Base-by-base conservation (phyloP, 345 rosid genomes). In the Jatropha curcas region DNA sequence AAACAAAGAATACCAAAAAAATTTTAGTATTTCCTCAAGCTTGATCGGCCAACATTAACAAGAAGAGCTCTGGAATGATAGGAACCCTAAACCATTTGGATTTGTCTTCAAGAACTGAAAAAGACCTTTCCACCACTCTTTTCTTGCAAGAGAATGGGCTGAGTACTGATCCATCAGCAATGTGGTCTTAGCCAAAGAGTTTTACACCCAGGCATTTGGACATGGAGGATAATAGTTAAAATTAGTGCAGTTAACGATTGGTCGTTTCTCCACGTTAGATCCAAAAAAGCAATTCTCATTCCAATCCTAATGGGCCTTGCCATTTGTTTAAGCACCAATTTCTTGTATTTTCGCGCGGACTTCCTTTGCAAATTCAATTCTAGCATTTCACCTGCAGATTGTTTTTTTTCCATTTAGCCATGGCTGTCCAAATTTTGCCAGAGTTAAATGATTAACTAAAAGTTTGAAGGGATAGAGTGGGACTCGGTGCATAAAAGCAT, bases 71-170 rank as follows among this genome's bases (percentile, higher is more conserved):
- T 8, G 74, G 67, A 58, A 68, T 60, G 0, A 83, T 65, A 0
- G 90, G 90, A 77, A 84, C 83, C 50, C 75, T 83, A 37, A 77
- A 72, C 89, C 90, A 86, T 57, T 84, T n/a, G n/a, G 82, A 30
- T 77, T 79, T 37, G 86, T 85, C 74, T 82, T 87, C 2, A 69
- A 72, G 41, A 86, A 39, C 68, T 86, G 88, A n/a, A n/a, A n/a
- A 72, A 83, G 86, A 14, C 93, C 85, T n/a, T 84, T 80, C 84
- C 0, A 84, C 86, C 46, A 84, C 77, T 74, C n/a, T 82, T 80
- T 73, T 89, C 90, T 3, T 80, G 88, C 69, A 83, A 70, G 5
- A 86, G 79, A 59, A 86, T 58, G 59, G 90, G n/a, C n/a, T n/a
- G n/a, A 88, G 77, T 60, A 71, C 82, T 20, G 93, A 79, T 52